phyloP scores from a whole-genome alignment of 2,329 filamentous ascomycete genomes.

The Botrytis galanthina region DNA sequence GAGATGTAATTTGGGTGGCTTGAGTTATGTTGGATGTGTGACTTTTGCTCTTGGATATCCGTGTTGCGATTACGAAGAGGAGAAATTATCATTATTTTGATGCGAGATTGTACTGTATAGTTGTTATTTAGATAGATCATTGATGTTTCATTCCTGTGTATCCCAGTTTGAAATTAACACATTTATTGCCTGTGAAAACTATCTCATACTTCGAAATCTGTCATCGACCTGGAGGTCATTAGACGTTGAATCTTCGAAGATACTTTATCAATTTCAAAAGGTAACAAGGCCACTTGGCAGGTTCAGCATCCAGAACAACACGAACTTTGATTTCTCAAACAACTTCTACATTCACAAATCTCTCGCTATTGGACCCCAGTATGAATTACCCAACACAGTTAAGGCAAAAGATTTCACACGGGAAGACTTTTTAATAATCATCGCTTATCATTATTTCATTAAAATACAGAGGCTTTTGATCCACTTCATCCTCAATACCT shows the following conservation, averaged over 20 bases:
- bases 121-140: neutral
- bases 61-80: neutral
- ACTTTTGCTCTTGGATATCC: neutral
- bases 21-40: neutral
- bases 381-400: neutral
- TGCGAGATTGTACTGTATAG: neutral
- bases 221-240: neutral
- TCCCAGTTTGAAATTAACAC: neutral
- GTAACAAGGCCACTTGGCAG: too few species aligned
- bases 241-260: neutral
- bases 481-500: neutral
- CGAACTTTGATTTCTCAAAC: neutral
- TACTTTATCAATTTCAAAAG: too few species aligned
- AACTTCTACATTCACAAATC: neutral
- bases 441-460: neutral
- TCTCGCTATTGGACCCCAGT: accelerated
- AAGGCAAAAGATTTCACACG: neutral
- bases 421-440: neutral
- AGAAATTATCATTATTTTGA: neutral
- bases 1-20: neutral
- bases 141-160: neutral
- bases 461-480: neutral
- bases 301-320: neutral
- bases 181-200: neutral
- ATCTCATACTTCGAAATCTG: neutral